Evolutionary conservation across 257 asterid species (phyloP).

Genomic region (Primulina eburnea): DNA sequence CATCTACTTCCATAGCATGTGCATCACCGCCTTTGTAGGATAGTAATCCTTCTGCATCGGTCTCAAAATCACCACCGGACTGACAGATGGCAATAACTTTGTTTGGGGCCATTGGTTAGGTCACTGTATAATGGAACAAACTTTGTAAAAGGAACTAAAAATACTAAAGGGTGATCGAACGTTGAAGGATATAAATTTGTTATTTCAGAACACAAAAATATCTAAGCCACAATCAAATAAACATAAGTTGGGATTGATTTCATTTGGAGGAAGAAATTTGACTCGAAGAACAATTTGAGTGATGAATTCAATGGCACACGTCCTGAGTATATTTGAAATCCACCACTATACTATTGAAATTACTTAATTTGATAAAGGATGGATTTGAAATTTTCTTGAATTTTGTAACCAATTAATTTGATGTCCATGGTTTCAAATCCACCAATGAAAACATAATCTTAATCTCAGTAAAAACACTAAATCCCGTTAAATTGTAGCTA

Average conservation of each 20-base stretch:
- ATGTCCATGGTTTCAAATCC: too few species aligned
- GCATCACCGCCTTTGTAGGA: conserved; percentile 94
- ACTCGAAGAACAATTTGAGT: conserved; percentile 3
- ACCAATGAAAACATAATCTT: too few species aligned
- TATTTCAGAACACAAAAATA: conserved; percentile 13
- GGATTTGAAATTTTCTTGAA: too few species aligned
- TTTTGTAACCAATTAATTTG: too few species aligned
- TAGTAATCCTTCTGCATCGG: conserved; percentile 65
- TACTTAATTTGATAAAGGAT: too few species aligned
- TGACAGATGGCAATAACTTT: conserved; percentile 87
- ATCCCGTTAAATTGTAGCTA: neutral
- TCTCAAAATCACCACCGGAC: conserved; percentile 91
- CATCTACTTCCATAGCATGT: conserved; percentile 96
- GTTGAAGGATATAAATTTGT: neutral
- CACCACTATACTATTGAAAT: too few species aligned
- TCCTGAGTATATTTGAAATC: too few species aligned
- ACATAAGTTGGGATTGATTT: neutral
- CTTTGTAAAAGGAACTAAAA: conserved; percentile 17
- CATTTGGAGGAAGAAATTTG: conserved; percentile 8
- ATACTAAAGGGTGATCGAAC: conserved; percentile 3
- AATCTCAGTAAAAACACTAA: neutral
- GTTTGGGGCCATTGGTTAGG: conserved; percentile 63
- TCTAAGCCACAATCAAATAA: conserved; percentile 2
- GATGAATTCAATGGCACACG: neutral
- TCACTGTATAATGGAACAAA: conserved; percentile 29